A percentile compares a stretch with the other conserved stretches of the same genome.
These are phyloP conservation scores for Annona squamosa DNA, from an alignment of 164 flowering plant species.

Conservation along the genomic window DNA sequence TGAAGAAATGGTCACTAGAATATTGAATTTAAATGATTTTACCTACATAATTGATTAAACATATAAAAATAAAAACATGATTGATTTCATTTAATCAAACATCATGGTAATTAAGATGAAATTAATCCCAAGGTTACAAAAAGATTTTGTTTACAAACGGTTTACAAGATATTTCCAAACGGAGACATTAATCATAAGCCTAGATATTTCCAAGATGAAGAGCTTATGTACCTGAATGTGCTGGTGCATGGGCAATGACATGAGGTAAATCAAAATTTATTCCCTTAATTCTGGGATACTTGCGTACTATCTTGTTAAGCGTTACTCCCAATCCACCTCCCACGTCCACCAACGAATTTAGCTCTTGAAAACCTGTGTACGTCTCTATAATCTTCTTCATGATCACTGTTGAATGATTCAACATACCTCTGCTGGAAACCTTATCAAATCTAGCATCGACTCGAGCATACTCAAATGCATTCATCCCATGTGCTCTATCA, in stretches of 20 bases:
- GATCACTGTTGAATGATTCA: constrained; percentile 2
- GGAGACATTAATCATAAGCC: too few species aligned
- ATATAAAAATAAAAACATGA: too few species aligned
- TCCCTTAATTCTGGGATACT: constrained; percentile 27
- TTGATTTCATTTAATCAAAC: too few species aligned
- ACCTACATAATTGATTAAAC: too few species aligned
- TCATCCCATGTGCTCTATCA: constrained; percentile 24
- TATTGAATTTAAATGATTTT: too few species aligned
- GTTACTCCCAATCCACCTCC: constrained; percentile 27
- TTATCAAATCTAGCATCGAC: constrained; percentile 14
- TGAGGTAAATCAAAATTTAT: constrained; percentile 27
- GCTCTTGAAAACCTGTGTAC: constrained; percentile 27
- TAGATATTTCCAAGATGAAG: too few species aligned
- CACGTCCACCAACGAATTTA: constrained; percentile 22
- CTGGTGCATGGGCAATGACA: constrained; percentile 17
- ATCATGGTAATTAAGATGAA: too few species aligned
- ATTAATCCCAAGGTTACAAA: too few species aligned
- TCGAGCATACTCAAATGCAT: constrained; percentile 10
- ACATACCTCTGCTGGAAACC: constrained; percentile 16
- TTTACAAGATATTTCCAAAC: too few species aligned
- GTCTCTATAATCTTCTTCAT: constrained; percentile 19
- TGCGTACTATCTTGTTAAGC: constrained; percentile 22
- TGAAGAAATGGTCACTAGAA: too few species aligned
- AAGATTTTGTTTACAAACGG: too few species aligned
- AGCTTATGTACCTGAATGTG: constrained; percentile 11